phyloP scores from a whole-genome alignment of 2,329 filamentous ascomycete genomes.

The Stagonosporopsis chrysanthemi region DNA sequence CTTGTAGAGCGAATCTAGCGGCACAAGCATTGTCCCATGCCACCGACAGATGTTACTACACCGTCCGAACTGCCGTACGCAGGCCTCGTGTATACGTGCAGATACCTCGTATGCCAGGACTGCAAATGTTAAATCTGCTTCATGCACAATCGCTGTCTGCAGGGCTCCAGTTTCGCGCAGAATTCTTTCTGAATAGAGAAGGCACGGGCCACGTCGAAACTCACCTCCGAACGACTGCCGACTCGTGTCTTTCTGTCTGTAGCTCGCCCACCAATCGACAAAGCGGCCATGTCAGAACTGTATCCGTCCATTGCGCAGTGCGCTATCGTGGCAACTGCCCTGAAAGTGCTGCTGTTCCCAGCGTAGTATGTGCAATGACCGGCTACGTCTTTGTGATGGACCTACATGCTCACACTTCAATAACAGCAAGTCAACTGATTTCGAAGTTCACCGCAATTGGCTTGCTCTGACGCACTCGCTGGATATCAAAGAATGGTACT shows the following conservation, averaged over 20 bases:
- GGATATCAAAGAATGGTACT: constrained; percentile 90
- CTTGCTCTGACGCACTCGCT: constrained; percentile 92
- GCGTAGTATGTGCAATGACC: constrained; percentile 75
- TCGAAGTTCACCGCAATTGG: constrained; percentile 99
- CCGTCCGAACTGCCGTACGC: not conserved
- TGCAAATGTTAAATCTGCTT: not conserved
- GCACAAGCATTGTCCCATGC: too few species aligned
- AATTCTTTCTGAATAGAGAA: constrained; percentile 5
- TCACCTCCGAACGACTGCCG: constrained; percentile 24
- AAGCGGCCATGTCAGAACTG: constrained; percentile 71
- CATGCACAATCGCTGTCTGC: not conserved
- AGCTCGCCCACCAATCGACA: constrained; percentile 31
- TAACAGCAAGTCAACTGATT: constrained; percentile 93
- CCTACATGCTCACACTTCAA: constrained; percentile 35
- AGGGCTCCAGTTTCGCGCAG: not conserved
- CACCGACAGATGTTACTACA: not conserved
- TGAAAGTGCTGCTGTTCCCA: constrained; percentile 92
- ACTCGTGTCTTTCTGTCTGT: constrained; percentile 30
- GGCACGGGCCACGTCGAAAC: constrained; percentile 22
- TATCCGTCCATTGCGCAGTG: constrained; percentile 91
- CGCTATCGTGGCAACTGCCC: constrained; percentile 82
- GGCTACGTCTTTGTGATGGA: constrained; percentile 9
- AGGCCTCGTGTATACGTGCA: not conserved
- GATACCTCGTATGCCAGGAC: too few species aligned
- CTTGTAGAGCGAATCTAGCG: too few species aligned